Conservation (phyloP, 345 rosid species). For the Euclidium syriacum region DNA sequence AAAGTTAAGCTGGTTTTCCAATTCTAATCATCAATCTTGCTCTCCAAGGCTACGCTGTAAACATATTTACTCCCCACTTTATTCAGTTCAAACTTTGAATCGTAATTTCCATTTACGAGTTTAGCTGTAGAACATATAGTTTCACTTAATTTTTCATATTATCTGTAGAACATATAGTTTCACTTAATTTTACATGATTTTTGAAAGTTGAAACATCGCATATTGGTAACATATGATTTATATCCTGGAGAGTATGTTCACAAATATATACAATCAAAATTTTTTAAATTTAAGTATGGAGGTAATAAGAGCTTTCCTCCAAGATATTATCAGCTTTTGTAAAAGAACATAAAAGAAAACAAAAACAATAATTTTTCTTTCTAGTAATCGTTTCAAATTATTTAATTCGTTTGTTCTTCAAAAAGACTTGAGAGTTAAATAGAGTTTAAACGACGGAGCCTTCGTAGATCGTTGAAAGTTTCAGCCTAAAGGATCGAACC, state of each 20-base stretch:
- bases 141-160: neutral
- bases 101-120: neutral
- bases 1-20: neutral
- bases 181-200: neutral
- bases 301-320: too few relatives aligned
- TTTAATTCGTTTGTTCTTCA: neutral
- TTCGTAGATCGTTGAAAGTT: slow-evolving; percentile 70
- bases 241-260: too few relatives aligned
- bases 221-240: too few relatives aligned
- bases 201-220: too few relatives aligned
- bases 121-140: neutral
- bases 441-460: slow-evolving; percentile 42
- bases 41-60: neutral
- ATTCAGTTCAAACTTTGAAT: neutral
- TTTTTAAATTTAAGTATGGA: too few relatives aligned
- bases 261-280: too few relatives aligned
- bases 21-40: neutral
- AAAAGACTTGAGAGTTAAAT: neutral
- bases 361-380: neutral
- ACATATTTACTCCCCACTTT: neutral
- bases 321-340: neutral
- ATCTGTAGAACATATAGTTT: neutral
- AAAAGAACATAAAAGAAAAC: neutral
- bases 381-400: neutral
- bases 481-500: slow-evolving; percentile 67